These are phyloP conservation scores for Cinnamomum micranthum DNA, from an alignment of 164 flowering plant species.

Conservation along the genomic window DNA sequence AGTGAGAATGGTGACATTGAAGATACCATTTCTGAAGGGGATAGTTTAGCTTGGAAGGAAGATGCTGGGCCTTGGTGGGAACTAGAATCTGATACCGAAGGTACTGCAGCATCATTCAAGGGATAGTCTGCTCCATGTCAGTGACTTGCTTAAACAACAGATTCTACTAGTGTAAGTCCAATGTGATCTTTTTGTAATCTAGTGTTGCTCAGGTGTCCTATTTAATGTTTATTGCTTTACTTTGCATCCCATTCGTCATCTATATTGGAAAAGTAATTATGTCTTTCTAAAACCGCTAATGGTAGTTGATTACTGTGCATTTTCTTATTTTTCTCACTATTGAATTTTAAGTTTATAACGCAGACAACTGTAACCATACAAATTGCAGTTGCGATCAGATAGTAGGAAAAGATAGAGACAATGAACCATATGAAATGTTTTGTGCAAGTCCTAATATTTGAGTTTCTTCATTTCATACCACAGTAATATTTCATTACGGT, in stretches of 20 bases:
- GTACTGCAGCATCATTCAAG: background rate
- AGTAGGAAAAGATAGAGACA: too few species aligned
- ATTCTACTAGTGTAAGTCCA: background rate
- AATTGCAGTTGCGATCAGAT: background rate
- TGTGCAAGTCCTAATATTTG: too few species aligned
- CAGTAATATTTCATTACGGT: too few species aligned
- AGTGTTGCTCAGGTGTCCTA: background rate
- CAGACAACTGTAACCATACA: background rate
- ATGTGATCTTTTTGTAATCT: background rate
- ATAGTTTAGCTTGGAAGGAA: constrained; percentile 16
- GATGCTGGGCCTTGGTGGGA: constrained; percentile 62
- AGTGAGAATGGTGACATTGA: constrained; percentile 26
- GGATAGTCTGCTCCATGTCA: background rate
- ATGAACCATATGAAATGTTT: too few species aligned
- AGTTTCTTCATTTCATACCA: too few species aligned
- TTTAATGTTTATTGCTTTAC: background rate
- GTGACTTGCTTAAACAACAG: background rate
- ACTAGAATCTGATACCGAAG: constrained; percentile 38
- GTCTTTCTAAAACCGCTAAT: background rate
- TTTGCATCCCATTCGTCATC: background rate
- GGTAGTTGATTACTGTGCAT: background rate
- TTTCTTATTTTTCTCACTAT: background rate
- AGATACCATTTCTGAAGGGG: constrained; percentile 21
- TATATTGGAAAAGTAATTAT: background rate
- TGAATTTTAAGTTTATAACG: too few species aligned